These are phyloP conservation scores for Pharnaceum exiguum DNA, from an alignment of 148 eudicot species.

Conservation along the genomic window DNA sequence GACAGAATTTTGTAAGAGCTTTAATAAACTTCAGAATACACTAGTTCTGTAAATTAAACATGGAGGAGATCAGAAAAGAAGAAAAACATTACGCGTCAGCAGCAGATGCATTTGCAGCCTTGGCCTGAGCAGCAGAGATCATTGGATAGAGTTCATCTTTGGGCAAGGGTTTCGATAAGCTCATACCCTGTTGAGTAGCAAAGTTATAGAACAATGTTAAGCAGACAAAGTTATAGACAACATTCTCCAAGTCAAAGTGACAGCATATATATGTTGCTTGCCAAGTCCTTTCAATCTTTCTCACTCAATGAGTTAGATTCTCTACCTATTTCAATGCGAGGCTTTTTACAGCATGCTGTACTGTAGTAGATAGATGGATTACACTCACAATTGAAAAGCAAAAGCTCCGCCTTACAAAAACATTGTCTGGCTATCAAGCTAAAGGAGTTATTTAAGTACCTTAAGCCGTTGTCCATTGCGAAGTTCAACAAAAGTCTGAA, in stretches of 20 bases:
- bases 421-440: too few species aligned
- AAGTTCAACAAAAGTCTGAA: background rate
- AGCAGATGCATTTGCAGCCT: constrained; percentile 32
- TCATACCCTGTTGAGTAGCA: constrained; percentile 34
- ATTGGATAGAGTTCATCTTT: constrained; percentile 30
- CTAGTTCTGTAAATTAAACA: background rate
- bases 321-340: too few species aligned
- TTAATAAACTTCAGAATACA: background rate
- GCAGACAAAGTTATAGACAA: background rate
- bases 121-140: constrained; percentile 38
- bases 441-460: background rate
- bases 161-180: constrained; percentile 37
- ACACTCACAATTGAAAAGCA: too few species aligned
- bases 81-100: constrained; percentile 32
- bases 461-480: background rate
- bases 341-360: too few species aligned
- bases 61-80: background rate
- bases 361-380: too few species aligned
- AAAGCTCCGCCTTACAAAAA: too few species aligned
- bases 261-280: too few species aligned
- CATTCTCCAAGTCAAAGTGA: too few species aligned
- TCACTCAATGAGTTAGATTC: too few species aligned
- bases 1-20: too few species aligned
- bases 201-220: background rate
- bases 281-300: too few species aligned